Evolutionary conservation across 495 filamentous ascomycete species (phyloP), one percentile per base, ranked within the genome.

Genomic region (Podospora pseudocomata): DNA sequence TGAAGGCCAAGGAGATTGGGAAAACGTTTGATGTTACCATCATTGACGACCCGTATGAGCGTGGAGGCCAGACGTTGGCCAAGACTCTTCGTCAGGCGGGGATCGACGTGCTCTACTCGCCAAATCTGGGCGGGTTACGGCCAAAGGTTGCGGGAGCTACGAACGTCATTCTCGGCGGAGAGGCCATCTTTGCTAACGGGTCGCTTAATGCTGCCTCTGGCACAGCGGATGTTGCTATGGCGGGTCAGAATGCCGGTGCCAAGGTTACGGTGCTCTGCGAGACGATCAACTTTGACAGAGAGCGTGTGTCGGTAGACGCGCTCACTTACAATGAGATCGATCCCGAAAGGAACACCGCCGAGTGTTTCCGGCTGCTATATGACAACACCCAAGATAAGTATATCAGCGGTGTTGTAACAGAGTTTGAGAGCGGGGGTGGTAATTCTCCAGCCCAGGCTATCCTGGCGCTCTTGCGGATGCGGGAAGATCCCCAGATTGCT

Each of bases 271-370:
- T 96, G 4, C 91, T 92, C 67, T 97, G 93, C 77, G 94, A 99
- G 83, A 93, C 90, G 2, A 87, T 99, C 81, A 99, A 98, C 78
- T 97, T 97, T 79, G 94, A 92, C 26, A 23, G 77, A 1, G 95
- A 97, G 71, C 87, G 90, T 65, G 92, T 97, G 4, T 90, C 92
- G 9, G 86, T 96, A 0, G 95, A 97, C 78, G 91, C 91, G 44
- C 93, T 99, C 70, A 93, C 95, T 26, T 88, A 90, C 64, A 98
- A 99, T 78, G 95, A 99, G 82, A 89, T 97, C 67, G 93, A 89
- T 30, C 86, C 86, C 0, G 82, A 84, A 68, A 70, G 78, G 26
- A 77, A 77, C 72, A 76, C 81, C 16, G 72, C 75, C 56, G 89
- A 92, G 73, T 81, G 91, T 6, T 87, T 95, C 67, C 92, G 96